Evolutionary conservation across 495 filamentous ascomycete genomes (phyloP).

Genomic region (Choiromyces venosus): DNA sequence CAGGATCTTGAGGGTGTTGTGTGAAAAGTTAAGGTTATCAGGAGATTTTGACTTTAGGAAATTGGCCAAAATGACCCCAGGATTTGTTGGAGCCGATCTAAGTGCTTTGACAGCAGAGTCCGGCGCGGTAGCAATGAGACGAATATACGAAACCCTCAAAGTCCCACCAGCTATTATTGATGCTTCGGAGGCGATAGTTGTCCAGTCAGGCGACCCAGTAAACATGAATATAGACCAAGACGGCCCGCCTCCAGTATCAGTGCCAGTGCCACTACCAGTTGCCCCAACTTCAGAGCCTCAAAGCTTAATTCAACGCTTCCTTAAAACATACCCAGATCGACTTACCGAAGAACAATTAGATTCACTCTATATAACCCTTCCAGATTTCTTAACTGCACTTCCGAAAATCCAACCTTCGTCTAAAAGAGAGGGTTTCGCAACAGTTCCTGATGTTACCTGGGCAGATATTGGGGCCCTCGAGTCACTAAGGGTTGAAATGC

Average conservation of each 20-base stretch:
- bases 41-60: slow-evolving; percentile 69
- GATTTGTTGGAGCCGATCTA: slow-evolving; percentile 93
- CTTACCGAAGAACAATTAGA: slow-evolving; percentile 35
- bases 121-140: slow-evolving; percentile 60
- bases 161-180: slow-evolving; percentile 9
- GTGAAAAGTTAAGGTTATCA: slow-evolving; percentile 61
- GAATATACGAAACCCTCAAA: slow-evolving; percentile 50
- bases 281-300: slow-evolving; percentile 2
- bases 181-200: background rate
- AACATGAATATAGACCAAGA: slow-evolving; percentile 30
- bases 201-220: background rate
- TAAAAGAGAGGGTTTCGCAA: slow-evolving; percentile 93
- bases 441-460: slow-evolving; percentile 96
- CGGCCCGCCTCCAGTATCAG: background rate
- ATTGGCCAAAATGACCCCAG: slow-evolving; percentile 85
- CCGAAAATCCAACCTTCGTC: slow-evolving; percentile 85
- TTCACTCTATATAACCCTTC: slow-evolving; percentile 38
- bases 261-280: background rate
- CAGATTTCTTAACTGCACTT: slow-evolving; percentile 71
- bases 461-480: slow-evolving; percentile 80
- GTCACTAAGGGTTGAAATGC: slow-evolving; percentile 71
- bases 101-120: slow-evolving; percentile 73
- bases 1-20: slow-evolving; percentile 69
- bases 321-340: slow-evolving; percentile 46
- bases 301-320: slow-evolving; percentile 41